Evolutionary conservation across 1,284 basidiomycete genomes (phyloP), one percentile per base, ranked within the genome.

Genomic region (Vanrija pseudolonga): DNA sequence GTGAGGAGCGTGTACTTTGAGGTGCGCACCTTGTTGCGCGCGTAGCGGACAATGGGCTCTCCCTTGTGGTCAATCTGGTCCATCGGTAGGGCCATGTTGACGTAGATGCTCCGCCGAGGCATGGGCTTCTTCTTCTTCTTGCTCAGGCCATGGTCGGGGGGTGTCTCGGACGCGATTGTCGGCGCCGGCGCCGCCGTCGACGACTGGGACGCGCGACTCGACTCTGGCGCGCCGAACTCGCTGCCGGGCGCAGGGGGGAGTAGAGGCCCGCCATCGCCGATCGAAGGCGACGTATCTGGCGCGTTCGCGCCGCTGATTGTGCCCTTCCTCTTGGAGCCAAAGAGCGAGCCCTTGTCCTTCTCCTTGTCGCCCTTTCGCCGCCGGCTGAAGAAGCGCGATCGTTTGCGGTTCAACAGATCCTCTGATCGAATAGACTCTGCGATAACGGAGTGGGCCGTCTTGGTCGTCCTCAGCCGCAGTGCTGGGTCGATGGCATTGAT

Each of bases 21-120:
- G 43, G 94, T 97, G 67, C 89, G 82, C 56, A 98, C 92, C 82
- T 97, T 98, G 76, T 98, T 98, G 64, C 94, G 81, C 32, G 84
- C 84, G 77, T 94, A 98, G 24, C 82, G 82, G 37, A 79, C 83
- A 45, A 83, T 75, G 0, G 92, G 92, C 60, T 97, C 89, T 28
- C 91, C 89, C 50, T 84, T 73, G 8, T 43, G 23, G 32, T 56
- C 54, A 17, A 71, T 26, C 37, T 65, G 42, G 18, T 51, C 12
- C 9, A 42, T 12, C 4, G 71, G 71, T 12, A 74, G 60, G 1
- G 68, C 62, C 2, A 67, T 44, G 69, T 95, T 94, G 59, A 95
- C 84, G 73, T 89, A 90, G 57, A 96, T 75, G 59, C 87, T 89
- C 66, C 92, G 80, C 41, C 90, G 80, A 20, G 57, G 43, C n/a